Base-by-base conservation (phyloP, 164 flowering plant species). In the Berberis thunbergii region DNA sequence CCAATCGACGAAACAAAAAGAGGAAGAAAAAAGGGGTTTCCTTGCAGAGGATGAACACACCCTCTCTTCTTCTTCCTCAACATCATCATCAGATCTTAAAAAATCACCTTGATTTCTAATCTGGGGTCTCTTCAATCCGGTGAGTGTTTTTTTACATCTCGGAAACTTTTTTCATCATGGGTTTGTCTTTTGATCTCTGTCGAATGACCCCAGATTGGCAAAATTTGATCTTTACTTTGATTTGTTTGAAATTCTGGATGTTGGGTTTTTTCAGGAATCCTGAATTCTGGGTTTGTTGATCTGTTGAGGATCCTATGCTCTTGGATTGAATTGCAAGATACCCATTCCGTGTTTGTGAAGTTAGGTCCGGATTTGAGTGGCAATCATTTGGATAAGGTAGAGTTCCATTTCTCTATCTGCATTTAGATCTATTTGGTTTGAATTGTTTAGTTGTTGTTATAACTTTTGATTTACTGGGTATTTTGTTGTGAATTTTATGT, bases 61-160 rank as follows among this genome's bases (percentile, higher is more conserved):
- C 80, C 83, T 84, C 86, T 76, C 69, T 73, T 76, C 75, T 77
- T 70, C 60, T 69, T 70, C 57, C 69, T 66, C 78, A 77, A 79
- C 82, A 70, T 83, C 78, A 8, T 78, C 77, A 76, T 80, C 79
- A 79, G 88, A 84, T 88, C 92, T 80, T 81, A 76, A 73, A 12
- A 42, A 58, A 26, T 40, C 3, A 2, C 26, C 26, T 26, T 26
- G 26, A 26, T 26, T 26, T 26, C 26, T 26, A 26, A 26, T 26
- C 26, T 26, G 26, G 26, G 26, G 26, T 26, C 26, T 26, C 26
- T 26, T 26, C 0, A 26, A 26, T 26, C n/a, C 26, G 26, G 26
- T 26, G 26, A 26, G 26, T 26, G 26, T 26, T 26, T 26, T 26
- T 26, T 26, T 26, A 26, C 26, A 26, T 26, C 26, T 26, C 26